These are phyloP conservation scores for Penicillium robsamsonii DNA, from an alignment of 495 filamentous ascomycete genomes.

Conservation along the genomic window DNA sequence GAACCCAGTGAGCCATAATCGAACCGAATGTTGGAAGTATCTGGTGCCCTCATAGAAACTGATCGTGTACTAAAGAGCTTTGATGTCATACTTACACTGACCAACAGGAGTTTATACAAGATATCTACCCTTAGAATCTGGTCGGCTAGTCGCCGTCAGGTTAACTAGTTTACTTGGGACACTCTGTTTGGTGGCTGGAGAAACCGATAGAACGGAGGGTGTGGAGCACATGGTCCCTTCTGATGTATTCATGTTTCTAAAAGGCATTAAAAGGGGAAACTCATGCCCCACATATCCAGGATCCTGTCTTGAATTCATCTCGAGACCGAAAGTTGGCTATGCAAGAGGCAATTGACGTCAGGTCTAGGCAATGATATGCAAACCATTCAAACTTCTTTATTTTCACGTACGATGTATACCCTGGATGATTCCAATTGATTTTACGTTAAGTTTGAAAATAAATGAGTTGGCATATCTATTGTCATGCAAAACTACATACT, in stretches of 20 bases:
- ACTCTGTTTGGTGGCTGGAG: constrained; percentile 22
- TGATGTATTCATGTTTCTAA: constrained; percentile 13
- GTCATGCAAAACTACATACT: too few species aligned
- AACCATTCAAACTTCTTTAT: constrained; percentile 15
- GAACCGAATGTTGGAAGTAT: background rate
- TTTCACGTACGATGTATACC: background rate
- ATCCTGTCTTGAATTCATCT: constrained; percentile 16
- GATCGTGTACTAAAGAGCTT: background rate
- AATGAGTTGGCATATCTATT: too few species aligned
- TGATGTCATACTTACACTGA: constrained; percentile 44
- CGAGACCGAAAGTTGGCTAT: background rate
- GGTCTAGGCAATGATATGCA: constrained; percentile 1
- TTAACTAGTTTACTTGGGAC: constrained; percentile 22
- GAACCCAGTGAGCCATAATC: constrained; percentile 1
- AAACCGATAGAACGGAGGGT: constrained; percentile 15
- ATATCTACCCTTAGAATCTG: background rate
- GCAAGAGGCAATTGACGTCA: constrained; percentile 24
- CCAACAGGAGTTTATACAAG: background rate
- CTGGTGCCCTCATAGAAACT: constrained; percentile 3
- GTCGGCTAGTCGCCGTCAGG: constrained; percentile 19
- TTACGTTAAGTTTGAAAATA: too few species aligned
- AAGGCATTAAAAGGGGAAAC: background rate
- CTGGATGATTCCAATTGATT: too few species aligned
- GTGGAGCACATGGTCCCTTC: constrained; percentile 14
- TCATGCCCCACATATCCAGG: constrained; percentile 18